A percentile compares a stretch with the other conserved stretches of the same genome.
phyloP scores from a whole-genome alignment of 306 rosid genomes.

The Malus orientalis region DNA sequence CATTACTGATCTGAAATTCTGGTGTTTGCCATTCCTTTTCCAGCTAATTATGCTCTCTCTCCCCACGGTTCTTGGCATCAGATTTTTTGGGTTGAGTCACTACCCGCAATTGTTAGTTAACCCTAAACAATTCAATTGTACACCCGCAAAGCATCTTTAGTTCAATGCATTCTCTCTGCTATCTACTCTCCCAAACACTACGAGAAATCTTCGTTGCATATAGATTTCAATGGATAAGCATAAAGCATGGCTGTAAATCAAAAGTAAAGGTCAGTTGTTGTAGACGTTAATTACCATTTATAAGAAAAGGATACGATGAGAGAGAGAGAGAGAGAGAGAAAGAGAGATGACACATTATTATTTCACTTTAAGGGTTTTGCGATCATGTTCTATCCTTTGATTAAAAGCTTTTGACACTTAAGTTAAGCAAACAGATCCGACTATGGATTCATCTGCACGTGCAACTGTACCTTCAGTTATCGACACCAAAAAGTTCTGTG shows the following conservation, averaged over 20 bases:
- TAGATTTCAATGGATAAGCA: background rate
- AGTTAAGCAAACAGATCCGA: background rate
- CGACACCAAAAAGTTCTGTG: background rate
- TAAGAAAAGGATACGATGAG: background rate
- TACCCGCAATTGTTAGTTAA: background rate
- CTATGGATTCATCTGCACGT: constrained; percentile 1
- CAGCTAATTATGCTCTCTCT: background rate
- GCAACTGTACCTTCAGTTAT: background rate
- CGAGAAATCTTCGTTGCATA: background rate
- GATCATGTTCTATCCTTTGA: background rate
- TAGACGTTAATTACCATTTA: too few relatives aligned
- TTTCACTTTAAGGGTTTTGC: background rate
- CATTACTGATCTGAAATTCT: background rate
- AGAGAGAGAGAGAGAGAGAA: background rate
- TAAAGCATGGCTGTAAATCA: background rate
- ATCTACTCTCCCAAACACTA: background rate
- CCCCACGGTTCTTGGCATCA: background rate
- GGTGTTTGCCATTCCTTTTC: background rate
- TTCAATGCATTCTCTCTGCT: background rate
- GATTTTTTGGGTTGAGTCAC: background rate
- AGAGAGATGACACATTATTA: background rate
- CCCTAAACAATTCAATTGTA: background rate
- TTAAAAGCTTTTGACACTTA: background rate
- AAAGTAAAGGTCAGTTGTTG: background rate
- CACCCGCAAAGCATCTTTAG: background rate